Conservation (phyloP, 139 green algal genomes). For the Micractinium conductrix region DNA sequence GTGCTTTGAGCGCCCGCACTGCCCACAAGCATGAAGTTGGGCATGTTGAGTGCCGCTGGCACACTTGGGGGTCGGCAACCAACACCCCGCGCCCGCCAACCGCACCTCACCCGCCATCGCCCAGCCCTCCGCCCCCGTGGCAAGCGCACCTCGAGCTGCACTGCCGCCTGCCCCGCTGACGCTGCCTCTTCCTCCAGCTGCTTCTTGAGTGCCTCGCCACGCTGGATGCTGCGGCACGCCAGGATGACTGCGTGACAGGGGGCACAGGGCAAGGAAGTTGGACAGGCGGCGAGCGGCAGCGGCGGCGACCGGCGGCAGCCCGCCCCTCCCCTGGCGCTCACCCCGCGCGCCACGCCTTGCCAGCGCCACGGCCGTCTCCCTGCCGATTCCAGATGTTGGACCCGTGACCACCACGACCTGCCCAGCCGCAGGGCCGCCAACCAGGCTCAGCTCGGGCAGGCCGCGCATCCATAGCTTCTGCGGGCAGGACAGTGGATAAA, state of each 20-base stretch:
- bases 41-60: background rate
- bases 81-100: background rate
- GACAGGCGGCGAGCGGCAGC: background rate
- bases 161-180: background rate
- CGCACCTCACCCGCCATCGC: background rate
- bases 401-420: conserved; percentile 78
- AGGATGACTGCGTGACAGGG: conserved; percentile 68
- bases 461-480: conserved; percentile 63
- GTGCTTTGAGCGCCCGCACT: too few species aligned
- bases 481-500: background rate
- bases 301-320: too few species aligned
- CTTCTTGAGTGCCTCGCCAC: conserved; percentile 56
- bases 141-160: conserved; percentile 44
- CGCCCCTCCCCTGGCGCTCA: conserved; percentile 7
- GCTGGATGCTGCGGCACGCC: conserved; percentile 67
- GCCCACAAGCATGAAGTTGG: too few species aligned
- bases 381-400: conserved; percentile 84
- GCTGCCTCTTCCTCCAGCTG: conserved; percentile 48
- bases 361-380: conserved; percentile 71
- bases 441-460: conserved; percentile 54
- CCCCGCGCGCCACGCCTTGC: conserved; percentile 63
- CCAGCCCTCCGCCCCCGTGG: too few species aligned
- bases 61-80: background rate
- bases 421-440: conserved; percentile 61
- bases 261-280: background rate